Evolutionary conservation across 1,284 basidiomycete genomes (phyloP), one percentile per base, ranked within the genome.

Genomic region (Wallemia ichthyophaga): DNA sequence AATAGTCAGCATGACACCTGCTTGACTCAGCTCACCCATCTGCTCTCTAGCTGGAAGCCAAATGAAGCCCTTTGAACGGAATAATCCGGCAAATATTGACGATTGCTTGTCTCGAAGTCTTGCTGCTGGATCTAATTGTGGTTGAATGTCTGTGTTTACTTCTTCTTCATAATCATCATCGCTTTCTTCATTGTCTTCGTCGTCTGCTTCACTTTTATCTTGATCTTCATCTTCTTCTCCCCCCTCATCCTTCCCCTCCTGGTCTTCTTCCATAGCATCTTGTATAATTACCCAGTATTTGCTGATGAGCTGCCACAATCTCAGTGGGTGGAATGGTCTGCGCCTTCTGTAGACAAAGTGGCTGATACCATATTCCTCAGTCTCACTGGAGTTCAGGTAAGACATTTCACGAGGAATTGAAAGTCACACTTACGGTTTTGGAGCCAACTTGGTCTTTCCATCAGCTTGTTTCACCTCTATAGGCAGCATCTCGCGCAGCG

Each of bases 21-120:
- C n/a, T 9, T 25, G 28, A 56, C 54, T 53, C 15, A 28, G 9
- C 1, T 54, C 32, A 2, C 59, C 62, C 23, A 48, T 48, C n/a
- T 48, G 37, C n/a, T 48, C 37, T 17, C 31, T 61, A 0, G 68
- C 68, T 0, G 69, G 69, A 9, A 70, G 60, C 73, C 73, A 73
- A 32, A 71, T 61, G 64, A 73, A 74, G 11, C 72, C 66, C 61
- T 74, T 73, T 25, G 68, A 69, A 13, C 73, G 67, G 5, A 73
- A 65, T 1, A 74, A 64, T 0, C 69, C 67, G 19, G 64, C 68
- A 63, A 70, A 73, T 0, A 68, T 65, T 0, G 63, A 61, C 21
- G 65, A 66, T 1, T 69, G 66, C 62, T 73, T 74, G 60, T 65
- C 64, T 21, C 64, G 66, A 11, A 71, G 66, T 11, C 72, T 66